Base-by-base conservation (phyloP, 2,329 filamentous ascomycete species). In the Pezizomycotina sp. region DNA sequence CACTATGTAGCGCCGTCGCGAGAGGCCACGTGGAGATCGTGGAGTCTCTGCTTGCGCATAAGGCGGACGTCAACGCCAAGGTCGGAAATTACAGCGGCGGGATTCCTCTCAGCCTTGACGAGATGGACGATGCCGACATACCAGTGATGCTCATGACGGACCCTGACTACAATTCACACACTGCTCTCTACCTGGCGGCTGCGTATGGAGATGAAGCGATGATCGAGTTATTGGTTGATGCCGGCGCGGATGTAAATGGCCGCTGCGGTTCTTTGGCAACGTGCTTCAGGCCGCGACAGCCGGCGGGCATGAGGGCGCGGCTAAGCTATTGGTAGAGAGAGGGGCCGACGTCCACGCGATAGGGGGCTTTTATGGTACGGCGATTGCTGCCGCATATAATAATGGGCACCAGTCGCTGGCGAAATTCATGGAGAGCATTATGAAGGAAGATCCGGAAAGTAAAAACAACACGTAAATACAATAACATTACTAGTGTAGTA, bases 1-100 rank as follows among this genome's bases (percentile, higher is more conserved):
- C 31, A 13, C 31, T 33, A 12, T 33, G 21, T 10, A 25, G 24
- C 21, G 31, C 31, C 3, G 21, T 33, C n/a, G 16, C 19, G 5
- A 9, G 31, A 33, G n/a, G 9, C 3, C 31, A 16, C 3, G 18
- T 4, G 5, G 20, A 33, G 21, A 13, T 33, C 18, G 21, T 33
- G 6, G n/a, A 25, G n/a, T 2, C 18, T 4, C 14, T 33, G 13
- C 16, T 33, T 18, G 20, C 15, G 4, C 13, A 9, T 4, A 23
- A 15, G n/a, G 31, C 21, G n/a, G 12, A 33, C 8, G 6, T 33
- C 26, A 31, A 31, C 10, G 14, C 14, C 13, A 5, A 10, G 5
- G 14, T 30, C 27, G 27, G 27, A 6, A 18, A 18, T n/a, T 5
- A 5, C 10, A 23, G 8, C 10, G 21, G 3, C n/a, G 12, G 12